Evolutionary conservation across 768 basidiomycete genomes (phyloP).

Genomic region (Panellus pusillus): DNA sequence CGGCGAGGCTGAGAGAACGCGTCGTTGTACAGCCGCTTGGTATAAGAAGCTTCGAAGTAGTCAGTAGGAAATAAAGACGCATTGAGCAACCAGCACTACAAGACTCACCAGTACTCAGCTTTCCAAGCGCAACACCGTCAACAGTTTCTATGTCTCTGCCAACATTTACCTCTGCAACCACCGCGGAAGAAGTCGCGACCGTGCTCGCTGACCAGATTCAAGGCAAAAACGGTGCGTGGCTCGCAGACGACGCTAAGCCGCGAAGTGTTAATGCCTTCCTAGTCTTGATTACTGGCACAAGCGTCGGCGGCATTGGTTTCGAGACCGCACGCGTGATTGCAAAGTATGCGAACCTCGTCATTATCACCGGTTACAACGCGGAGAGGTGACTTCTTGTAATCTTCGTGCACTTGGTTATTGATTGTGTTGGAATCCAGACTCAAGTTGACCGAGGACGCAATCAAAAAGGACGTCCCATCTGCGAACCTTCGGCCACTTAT

Average conservation of each 20-base stretch:
- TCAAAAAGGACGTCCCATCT: not conserved
- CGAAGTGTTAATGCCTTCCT: too few relatives aligned
- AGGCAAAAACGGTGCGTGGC: conserved; percentile 8
- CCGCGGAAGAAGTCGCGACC: conserved; percentile 7
- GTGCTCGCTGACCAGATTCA: not conserved
- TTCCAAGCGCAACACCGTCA: too few relatives aligned
- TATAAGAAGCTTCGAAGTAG: too few relatives aligned
- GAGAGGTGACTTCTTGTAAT: not conserved
- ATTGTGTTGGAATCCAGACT: not conserved
- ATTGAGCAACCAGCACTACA: too few relatives aligned
- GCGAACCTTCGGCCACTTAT: not conserved
- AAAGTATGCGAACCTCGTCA: not conserved
- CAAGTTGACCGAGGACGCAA: not conserved
- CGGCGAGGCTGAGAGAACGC: too few relatives aligned
- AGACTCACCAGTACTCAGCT: too few relatives aligned
- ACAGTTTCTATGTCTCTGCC: not conserved
- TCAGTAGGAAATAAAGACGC: too few relatives aligned
- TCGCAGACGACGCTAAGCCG: not conserved
- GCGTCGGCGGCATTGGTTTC: not conserved
- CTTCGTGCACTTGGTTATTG: not conserved
- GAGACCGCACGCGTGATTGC: conserved; percentile 1
- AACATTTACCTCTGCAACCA: conserved; percentile 2
- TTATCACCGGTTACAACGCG: conserved; percentile 6
- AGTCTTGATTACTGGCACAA: conserved; percentile 8
- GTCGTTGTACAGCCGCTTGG: too few relatives aligned